These are phyloP conservation scores for Fonsecaea multimorphosa DNA, from an alignment of 2,329 filamentous ascomycete genomes.

Conservation along the genomic window DNA sequence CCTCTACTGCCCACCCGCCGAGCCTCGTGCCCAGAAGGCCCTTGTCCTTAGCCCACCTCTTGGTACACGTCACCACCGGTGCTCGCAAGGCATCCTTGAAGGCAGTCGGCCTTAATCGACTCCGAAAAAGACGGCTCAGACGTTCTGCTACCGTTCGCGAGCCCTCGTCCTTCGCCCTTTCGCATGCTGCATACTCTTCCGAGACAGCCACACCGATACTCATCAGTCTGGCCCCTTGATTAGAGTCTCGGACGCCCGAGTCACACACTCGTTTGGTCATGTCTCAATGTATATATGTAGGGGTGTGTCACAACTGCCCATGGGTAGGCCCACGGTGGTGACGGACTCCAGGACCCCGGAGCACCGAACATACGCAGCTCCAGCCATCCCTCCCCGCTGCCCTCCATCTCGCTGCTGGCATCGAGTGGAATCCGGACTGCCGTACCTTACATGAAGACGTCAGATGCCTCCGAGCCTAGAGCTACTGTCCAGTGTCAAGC, in stretches of 20 bases:
- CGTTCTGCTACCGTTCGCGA: not conserved
- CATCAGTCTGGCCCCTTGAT: not conserved
- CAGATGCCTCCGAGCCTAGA: not conserved
- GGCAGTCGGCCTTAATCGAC: not conserved
- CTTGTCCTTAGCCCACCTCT: not conserved
- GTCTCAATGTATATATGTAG: not conserved
- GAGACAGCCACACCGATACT: not conserved
- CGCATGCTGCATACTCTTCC: not conserved
- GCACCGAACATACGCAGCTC: not conserved
- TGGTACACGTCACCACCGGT: conserved; percentile 22
- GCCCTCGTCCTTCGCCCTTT: not conserved
- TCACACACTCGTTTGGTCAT: not conserved
- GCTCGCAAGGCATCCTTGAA: not conserved
- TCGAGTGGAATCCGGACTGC: not conserved
- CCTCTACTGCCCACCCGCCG: conserved; percentile 10
- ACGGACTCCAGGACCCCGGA: not conserved
- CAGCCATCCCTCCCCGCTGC: not conserved
- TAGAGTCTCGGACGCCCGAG: not conserved
- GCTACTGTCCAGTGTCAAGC: not conserved
- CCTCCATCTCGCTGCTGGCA: not conserved
- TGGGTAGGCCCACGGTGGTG: not conserved
- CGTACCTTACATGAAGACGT: conserved; percentile 3
- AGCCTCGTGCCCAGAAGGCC: conserved; percentile 21
- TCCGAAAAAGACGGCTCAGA: not conserved
- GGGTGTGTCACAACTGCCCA: not conserved